phyloP scores from a whole-genome alignment of 2,329 filamentous ascomycete species.

The Proliferodiscus dingleyae region DNA sequence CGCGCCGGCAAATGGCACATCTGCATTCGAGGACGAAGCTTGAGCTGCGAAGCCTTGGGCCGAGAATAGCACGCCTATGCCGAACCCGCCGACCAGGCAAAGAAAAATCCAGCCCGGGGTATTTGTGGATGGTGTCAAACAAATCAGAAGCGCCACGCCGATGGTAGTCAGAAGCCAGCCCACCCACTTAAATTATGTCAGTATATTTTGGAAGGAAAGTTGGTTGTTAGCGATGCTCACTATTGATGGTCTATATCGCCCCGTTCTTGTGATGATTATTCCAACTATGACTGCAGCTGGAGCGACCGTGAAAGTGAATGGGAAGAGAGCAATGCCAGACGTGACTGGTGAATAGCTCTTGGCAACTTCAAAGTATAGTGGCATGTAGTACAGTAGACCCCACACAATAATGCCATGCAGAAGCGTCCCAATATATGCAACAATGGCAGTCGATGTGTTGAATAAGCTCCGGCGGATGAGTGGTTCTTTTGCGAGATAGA shows the following conservation, averaged over 20 bases:
- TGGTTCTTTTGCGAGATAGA: slow-evolving; percentile 3
- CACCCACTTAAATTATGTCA: slow-evolving; percentile 41
- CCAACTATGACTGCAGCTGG: slow-evolving; percentile 53
- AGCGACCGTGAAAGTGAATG: slow-evolving; percentile 57
- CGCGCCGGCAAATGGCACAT: slow-evolving; percentile 55
- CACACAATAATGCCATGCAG: slow-evolving; percentile 51
- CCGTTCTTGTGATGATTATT: slow-evolving; percentile 28
- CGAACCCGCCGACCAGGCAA: slow-evolving; percentile 12
- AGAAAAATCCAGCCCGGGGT: slow-evolving; percentile 9
- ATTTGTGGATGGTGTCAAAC: slow-evolving; percentile 7
- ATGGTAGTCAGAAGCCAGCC: slow-evolving; percentile 56
- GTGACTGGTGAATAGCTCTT: slow-evolving; percentile 46
- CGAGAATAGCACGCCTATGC: slow-evolving; percentile 52
- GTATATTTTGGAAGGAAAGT: no score
- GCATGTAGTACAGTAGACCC: slow-evolving; percentile 47
- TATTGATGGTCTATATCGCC: slow-evolving; percentile 44
- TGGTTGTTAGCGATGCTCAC: no score
- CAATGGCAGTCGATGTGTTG: slow-evolving; percentile 39
- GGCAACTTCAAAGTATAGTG: slow-evolving; percentile 44
- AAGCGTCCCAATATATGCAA: slow-evolving; percentile 46
- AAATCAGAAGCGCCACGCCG: slow-evolving; percentile 44
- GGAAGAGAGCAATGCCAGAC: slow-evolving; percentile 50
- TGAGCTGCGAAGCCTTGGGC: slow-evolving; percentile 58
- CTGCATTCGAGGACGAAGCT: slow-evolving; percentile 49
- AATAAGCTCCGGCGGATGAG: slow-evolving; percentile 36